These are phyloP conservation scores for Canavalia ensiformis DNA, from an alignment of 306 rosid species.

Conservation along the genomic window DNA sequence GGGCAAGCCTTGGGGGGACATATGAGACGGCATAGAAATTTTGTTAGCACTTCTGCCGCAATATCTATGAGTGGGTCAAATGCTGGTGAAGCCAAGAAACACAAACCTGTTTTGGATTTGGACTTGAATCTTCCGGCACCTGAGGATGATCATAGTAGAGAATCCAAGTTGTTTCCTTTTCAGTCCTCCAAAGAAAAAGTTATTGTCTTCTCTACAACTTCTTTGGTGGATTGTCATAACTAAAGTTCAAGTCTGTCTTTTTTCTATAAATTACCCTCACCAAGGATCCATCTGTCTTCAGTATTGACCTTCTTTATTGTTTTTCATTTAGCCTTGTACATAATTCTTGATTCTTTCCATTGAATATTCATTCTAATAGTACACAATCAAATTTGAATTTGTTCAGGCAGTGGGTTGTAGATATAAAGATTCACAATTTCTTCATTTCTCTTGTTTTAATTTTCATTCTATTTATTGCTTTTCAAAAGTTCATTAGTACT, in stretches of 20 bases:
- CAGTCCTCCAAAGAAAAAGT: slow-evolving; percentile 60
- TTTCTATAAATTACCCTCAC: slow-evolving; percentile 16
- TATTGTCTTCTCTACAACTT: slow-evolving; percentile 70
- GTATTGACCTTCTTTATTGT: slow-evolving; percentile 26
- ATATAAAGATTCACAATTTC: slow-evolving; percentile 31
- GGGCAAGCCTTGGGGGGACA: slow-evolving; percentile 98
- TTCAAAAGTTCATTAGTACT: neutral
- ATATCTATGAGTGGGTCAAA: slow-evolving; percentile 21
- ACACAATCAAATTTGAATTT: slow-evolving; percentile 40
- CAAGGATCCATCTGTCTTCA: slow-evolving; percentile 26
- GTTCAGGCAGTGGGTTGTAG: slow-evolving; percentile 12
- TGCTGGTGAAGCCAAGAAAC: slow-evolving; percentile 45
- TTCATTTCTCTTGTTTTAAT: neutral
- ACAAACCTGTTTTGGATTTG: slow-evolving; percentile 60
- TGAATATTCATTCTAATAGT: slow-evolving; percentile 32
- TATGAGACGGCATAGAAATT: slow-evolving; percentile 81
- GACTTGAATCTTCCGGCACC: slow-evolving; percentile 94
- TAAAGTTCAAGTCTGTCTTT: slow-evolving; percentile 40
- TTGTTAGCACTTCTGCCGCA: slow-evolving; percentile 23
- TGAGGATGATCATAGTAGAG: slow-evolving; percentile 62
- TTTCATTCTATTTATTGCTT: neutral
- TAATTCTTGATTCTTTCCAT: slow-evolving; percentile 61
- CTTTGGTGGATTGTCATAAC: slow-evolving; percentile 86
- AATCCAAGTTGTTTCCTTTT: slow-evolving; percentile 57
- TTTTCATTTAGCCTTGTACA: slow-evolving; percentile 35